Conservation (phyloP, 805 yeast species). For the Kazachstania kunashirensis region DNA sequence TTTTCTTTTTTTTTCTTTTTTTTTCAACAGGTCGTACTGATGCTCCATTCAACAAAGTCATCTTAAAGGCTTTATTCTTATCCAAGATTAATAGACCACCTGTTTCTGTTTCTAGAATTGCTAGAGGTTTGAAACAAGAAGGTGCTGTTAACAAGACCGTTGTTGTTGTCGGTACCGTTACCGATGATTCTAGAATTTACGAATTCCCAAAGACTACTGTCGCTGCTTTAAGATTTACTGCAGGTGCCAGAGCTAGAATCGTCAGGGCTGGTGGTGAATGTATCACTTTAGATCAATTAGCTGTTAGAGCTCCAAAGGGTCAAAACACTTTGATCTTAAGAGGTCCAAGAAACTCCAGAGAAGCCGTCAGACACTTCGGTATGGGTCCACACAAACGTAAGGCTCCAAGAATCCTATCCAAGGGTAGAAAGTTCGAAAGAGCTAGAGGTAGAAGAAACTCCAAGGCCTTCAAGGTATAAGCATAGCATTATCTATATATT, state of each 20-base stretch:
- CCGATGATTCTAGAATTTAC: slow-evolving; percentile 91
- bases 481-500: slow-evolving; percentile 1
- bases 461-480: slow-evolving; percentile 99
- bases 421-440: slow-evolving; percentile 99
- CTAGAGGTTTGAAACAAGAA: slow-evolving; percentile 70
- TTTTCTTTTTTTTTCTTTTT: slow-evolving; percentile 3
- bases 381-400: slow-evolving; percentile 99
- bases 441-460: slow-evolving; percentile 99
- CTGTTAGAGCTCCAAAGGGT: slow-evolving; percentile 98
- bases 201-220: slow-evolving; percentile 95
- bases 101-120: slow-evolving; percentile 87
- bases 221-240: slow-evolving; percentile 99
- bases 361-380: slow-evolving; percentile 99
- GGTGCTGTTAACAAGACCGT: slow-evolving; percentile 86
- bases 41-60: slow-evolving; percentile 95
- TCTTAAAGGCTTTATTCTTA: slow-evolving; percentile 88
- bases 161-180: slow-evolving; percentile 98
- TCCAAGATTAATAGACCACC: slow-evolving; percentile 99
- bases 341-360: slow-evolving; percentile 99
- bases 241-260: slow-evolving; percentile 96
- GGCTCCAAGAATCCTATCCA: slow-evolving; percentile 96
- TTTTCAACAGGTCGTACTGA: slow-evolving; percentile 80
- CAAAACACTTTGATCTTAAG: slow-evolving; percentile 95
- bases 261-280: slow-evolving; percentile 98
- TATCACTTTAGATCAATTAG: slow-evolving; percentile 97